Evolutionary conservation across 306 rosid species (phyloP), one percentile per base, ranked within the genome.

Genomic region (Nissolia schottii): DNA sequence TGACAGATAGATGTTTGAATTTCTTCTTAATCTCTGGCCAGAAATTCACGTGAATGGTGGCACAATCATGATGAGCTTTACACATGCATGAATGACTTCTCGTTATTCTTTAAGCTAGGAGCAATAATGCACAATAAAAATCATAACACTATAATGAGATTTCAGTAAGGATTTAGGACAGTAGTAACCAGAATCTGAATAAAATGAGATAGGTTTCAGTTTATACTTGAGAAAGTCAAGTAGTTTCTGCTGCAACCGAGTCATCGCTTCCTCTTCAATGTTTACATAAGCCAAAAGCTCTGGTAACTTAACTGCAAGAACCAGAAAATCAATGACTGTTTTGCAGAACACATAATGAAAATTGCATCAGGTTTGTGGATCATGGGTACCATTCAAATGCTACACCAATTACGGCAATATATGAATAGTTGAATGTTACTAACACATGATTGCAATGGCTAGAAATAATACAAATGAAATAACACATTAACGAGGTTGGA

Each of bases 181-280:
- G 50, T 16, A 71, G 27, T 31, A 58, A 34, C 49, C 20, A 74
- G 64, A 34, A 82, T 28, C 16, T 29, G 43, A 65, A 15, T 18
- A 43, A 16, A 58, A 50, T 38, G 41, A 55, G 71, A 31, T 67
- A 58, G 69, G 67, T 19, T 69, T 79, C 51, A 34, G 72, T 35
- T 23, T 45, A 22, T 90, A 94, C 92, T 80, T 89, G 77, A 94
- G 87, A 79, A 91, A 91, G 81, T 91, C 95, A 6, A 82, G 76
- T 48, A 94, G 64, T 80, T 80, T 84, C 87, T 78, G 95, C 77
- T 94, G 99, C 82, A 91, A 79, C 76, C 77, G 84, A 74, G 71
- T 82, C 82, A 76, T 66, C 9, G 97, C 82, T 82, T 91, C 99
- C 84, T 94, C 99, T 82, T 94, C 99, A 9, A 94, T 89, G 79